These are phyloP conservation scores for Daphne laureola DNA, from an alignment of 441 rosid genomes.

Conservation along the genomic window DNA sequence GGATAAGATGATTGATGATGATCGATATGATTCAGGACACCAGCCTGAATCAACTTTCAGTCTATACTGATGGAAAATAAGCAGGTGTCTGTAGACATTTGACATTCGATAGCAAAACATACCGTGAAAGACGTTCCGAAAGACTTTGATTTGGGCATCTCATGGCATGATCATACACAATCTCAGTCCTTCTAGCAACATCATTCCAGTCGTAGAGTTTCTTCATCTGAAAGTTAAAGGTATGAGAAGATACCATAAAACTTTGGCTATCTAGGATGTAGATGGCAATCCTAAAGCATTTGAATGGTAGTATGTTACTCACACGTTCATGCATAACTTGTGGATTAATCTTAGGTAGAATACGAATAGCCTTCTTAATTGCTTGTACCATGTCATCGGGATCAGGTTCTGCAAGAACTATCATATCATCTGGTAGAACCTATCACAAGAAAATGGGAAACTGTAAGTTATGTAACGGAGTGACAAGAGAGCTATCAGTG, in stretches of 20 bases:
- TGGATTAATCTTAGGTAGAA: constrained; percentile 81
- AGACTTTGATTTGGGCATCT: constrained; percentile 61
- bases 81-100: too few species aligned
- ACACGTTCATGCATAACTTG: constrained; percentile 82
- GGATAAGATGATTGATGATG: too few species aligned
- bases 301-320: constrained; percentile 22
- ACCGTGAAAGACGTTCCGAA: constrained; percentile 63
- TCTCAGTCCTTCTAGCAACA: constrained; percentile 90
- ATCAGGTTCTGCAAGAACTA: constrained; percentile 95
- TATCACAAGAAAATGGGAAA: constrained; percentile 12
- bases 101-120: constrained; percentile 8
- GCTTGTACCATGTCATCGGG: constrained; percentile 89
- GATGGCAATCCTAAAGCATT: neutral
- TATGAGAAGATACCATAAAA: constrained; percentile 4
- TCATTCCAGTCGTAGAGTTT: constrained; percentile 92
- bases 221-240: constrained; percentile 50
- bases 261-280: constrained; percentile 9
- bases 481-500: too few species aligned
- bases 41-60: too few species aligned
- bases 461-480: neutral
- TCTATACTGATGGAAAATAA: too few species aligned
- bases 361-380: constrained; percentile 63
- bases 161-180: constrained; percentile 77
- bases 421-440: constrained; percentile 95
- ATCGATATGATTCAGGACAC: too few species aligned